phyloP scores from a whole-genome alignment of 2,329 filamentous ascomycete species.

The Zymoseptoria pseudotritici region DNA sequence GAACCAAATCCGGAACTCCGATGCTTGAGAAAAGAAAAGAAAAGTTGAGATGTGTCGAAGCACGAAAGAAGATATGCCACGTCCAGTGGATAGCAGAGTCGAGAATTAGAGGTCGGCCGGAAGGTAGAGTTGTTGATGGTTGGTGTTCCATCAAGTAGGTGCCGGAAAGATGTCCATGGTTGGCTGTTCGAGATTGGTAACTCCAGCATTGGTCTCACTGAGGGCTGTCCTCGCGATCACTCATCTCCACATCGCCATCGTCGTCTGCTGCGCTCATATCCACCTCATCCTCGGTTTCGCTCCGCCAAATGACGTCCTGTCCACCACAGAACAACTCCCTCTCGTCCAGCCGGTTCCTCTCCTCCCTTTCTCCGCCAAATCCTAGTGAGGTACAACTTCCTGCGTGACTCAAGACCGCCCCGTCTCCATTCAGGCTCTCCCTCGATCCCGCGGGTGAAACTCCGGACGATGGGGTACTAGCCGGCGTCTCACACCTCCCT shows the following conservation, averaged over 20 bases:
- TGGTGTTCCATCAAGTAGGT: neutral
- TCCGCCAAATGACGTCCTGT: neutral
- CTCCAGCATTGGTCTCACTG: too few relatives aligned
- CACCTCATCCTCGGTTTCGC: neutral
- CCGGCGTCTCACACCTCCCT: neutral
- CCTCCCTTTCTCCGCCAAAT: neutral
- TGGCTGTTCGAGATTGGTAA: neutral
- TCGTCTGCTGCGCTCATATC: neutral
- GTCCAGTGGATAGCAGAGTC: neutral
- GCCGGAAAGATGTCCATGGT: neutral
- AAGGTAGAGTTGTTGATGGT: too few relatives aligned
- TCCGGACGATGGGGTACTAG: neutral
- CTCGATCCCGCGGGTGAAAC: neutral
- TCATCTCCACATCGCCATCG: neutral
- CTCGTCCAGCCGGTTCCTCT: neutral
- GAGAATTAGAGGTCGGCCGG: neutral
- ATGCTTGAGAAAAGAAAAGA: neutral
- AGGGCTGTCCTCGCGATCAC: neutral
- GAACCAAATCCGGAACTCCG: neutral
- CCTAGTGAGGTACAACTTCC: neutral
- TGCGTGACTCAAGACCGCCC: neutral
- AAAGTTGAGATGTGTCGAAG: neutral
- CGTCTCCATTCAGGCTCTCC: neutral
- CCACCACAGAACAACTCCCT: neutral
- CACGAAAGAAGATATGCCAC: neutral